Conservation (phyloP, 2,329 filamentous ascomycete species). For the Diplodia mutila region DNA sequence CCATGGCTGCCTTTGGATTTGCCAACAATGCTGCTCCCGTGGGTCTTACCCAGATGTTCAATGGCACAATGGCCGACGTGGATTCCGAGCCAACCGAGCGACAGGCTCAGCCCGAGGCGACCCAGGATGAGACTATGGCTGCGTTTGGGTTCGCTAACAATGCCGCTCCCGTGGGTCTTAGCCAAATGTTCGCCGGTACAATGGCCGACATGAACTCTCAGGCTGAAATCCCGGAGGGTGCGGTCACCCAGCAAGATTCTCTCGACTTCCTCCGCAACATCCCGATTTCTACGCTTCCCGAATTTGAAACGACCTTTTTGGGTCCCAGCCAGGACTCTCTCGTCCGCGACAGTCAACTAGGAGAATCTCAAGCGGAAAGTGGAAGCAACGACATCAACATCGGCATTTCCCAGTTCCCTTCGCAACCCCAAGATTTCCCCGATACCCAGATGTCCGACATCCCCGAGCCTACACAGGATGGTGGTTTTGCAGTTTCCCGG, state of each 20-base stretch:
- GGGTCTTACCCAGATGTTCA: constrained; percentile 80
- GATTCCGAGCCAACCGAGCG: constrained; percentile 42
- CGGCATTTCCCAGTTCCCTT: constrained; percentile 37
- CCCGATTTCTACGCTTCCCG: constrained; percentile 62
- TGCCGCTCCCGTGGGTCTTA: constrained; percentile 66
- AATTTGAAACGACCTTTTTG: constrained; percentile 55
- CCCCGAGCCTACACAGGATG: constrained; percentile 79
- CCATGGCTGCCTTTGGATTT: constrained; percentile 42
- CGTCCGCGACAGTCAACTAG: constrained; percentile 60
- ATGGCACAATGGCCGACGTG: constrained; percentile 78
- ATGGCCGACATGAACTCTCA: constrained; percentile 67
- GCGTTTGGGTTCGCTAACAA: constrained; percentile 46
- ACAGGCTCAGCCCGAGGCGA: constrained; percentile 7
- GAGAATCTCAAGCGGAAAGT: constrained; percentile 32
- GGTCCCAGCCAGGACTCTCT: constrained; percentile 64
- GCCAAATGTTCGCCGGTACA: constrained; percentile 88
- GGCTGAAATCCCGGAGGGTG: constrained; percentile 39
- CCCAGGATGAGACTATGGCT: constrained; percentile 39
- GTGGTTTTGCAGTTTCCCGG: constrained; percentile 69
- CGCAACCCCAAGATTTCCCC: constrained; percentile 31
- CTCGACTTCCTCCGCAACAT: constrained; percentile 55
- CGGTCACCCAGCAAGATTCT: constrained; percentile 52
- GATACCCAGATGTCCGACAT: constrained; percentile 70
- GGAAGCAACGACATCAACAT: constrained; percentile 40
- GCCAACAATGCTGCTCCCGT: constrained; percentile 29